Conservation (phyloP, 495 filamentous ascomycete species). For the Annulohypoxylon bovei region DNA sequence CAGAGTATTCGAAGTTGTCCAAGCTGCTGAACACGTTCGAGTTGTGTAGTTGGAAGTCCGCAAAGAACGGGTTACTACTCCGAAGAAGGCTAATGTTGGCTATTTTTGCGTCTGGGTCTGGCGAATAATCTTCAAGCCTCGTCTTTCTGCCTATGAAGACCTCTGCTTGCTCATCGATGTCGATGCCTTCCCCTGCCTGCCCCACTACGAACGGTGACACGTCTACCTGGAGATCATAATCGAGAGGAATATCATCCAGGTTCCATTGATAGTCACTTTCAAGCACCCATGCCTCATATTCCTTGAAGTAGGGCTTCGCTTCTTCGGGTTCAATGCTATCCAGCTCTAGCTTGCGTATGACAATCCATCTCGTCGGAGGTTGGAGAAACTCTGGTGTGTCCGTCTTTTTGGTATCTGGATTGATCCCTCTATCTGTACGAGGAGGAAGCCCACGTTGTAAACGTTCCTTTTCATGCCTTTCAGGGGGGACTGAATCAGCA, state of each 20-base stretch:
- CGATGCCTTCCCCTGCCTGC: neutral
- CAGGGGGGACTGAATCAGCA: neutral
- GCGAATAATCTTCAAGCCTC: slow-evolving; percentile 32
- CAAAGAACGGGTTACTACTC: slow-evolving; percentile 59
- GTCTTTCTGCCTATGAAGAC: slow-evolving; percentile 59
- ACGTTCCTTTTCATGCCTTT: neutral
- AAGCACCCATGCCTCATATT: slow-evolving; percentile 57
- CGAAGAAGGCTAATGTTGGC: slow-evolving; percentile 48
- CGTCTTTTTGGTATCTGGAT: neutral
- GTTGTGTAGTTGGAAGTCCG: slow-evolving; percentile 61
- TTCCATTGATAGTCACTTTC: slow-evolving; percentile 56
- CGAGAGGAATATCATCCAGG: slow-evolving; percentile 46
- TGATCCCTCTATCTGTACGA: neutral
- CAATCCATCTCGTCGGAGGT: slow-evolving; percentile 56
- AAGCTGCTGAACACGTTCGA: slow-evolving; percentile 61
- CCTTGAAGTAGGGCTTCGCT: slow-evolving; percentile 14
- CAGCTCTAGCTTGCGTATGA: slow-evolving; percentile 50
- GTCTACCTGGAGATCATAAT: slow-evolving; percentile 59
- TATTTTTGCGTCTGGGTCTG: slow-evolving; percentile 8
- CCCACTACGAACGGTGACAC: slow-evolving; percentile 56
- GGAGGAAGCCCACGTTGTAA: slow-evolving; percentile 3
- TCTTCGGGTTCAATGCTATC: slow-evolving; percentile 9
- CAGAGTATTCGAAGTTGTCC: slow-evolving; percentile 56
- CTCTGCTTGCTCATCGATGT: slow-evolving; percentile 58
- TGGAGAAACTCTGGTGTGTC: slow-evolving; percentile 45